Evolutionary conservation across 163 green algal genomes (phyloP), one percentile per base, ranked within the genome.

Genomic region (Scenedesmus sp.): DNA sequence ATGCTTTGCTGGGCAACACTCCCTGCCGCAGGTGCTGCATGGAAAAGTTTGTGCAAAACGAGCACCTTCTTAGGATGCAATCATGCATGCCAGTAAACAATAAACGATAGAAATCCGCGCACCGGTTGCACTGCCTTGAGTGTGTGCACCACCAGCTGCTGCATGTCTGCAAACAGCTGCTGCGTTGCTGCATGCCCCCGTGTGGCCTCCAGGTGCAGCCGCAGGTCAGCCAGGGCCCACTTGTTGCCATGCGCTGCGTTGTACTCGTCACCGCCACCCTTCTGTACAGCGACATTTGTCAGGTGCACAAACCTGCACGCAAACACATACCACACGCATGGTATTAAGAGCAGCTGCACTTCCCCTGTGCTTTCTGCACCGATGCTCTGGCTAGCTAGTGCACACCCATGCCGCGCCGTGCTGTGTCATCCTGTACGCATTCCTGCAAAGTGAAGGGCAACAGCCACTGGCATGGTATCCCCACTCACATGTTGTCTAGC

Each of bases 241-340:
- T 98, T 98, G 95, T 98, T 98, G 79, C 95, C 95, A 90, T 97
- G 94, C 54, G 86, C 87, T 60, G 86, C 87, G 90, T 97, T 97
- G 93, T 97, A 97, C 46, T 96, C 91, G 18, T 95, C 94, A 20
- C 95, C 95, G 91, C 95, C 95, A 18, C 94, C 81, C 94, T 97
- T 96, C 91, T 98, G 96, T 5, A 98, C 96, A 26, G 96, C 95
- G 74, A 97, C 95, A 79, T 98, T 98, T 56, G 97, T 98, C 6
- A 98, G 95, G 93, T 98, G 97, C 84, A 98, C 94, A 76, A 95
- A 97, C 70, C 70, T 79, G 70, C 70, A 52, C 66, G 20, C 64
- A 20, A 23, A 13, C 64, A 79, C 6, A 23, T 52, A 46, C 34
- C 34, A 46, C 34, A 46, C 34, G 34, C 34, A 46, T 46, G 34